Evolutionary conservation across 306 rosid genomes (phyloP).

Genomic region (Lablab purpureus): DNA sequence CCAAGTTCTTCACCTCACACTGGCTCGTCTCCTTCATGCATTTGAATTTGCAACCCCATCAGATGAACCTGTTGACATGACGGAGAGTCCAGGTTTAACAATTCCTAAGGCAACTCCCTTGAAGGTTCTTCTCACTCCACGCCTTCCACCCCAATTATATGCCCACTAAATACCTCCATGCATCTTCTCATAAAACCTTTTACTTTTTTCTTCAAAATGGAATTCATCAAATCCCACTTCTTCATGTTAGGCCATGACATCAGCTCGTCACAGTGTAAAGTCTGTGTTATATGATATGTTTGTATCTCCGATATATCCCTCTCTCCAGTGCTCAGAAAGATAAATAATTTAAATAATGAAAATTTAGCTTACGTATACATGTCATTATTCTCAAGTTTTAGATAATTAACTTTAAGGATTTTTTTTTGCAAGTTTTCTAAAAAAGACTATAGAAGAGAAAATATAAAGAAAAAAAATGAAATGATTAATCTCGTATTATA

Average conservation of each 20-base stretch:
- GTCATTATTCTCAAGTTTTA: too few species aligned
- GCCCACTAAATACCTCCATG: constrained; percentile 10
- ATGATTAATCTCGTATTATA: too few species aligned
- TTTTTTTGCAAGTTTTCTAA: too few species aligned
- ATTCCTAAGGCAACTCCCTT: constrained; percentile 62
- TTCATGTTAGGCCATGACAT: neutral
- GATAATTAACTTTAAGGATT: too few species aligned
- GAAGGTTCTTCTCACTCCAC: constrained; percentile 58
- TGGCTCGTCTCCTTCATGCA: constrained; percentile 60
- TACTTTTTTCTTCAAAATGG: neutral
- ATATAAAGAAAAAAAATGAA: too few species aligned
- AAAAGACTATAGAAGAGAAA: too few species aligned
- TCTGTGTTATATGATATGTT: neutral
- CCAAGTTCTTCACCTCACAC: constrained; percentile 58
- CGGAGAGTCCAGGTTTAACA: constrained; percentile 59
- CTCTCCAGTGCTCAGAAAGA: neutral
- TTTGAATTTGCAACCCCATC: constrained; percentile 54
- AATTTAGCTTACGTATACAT: too few species aligned
- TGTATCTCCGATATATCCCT: neutral
- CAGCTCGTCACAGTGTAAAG: neutral
- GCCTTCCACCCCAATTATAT: constrained; percentile 53
- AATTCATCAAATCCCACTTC: neutral
- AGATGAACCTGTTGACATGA: constrained; percentile 54
- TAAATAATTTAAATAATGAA: neutral
- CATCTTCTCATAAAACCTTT: neutral